These are phyloP conservation scores for Mucor velutinosus DNA, from an alignment of 371 early-diverging fungal species.

Conservation along the genomic window DNA sequence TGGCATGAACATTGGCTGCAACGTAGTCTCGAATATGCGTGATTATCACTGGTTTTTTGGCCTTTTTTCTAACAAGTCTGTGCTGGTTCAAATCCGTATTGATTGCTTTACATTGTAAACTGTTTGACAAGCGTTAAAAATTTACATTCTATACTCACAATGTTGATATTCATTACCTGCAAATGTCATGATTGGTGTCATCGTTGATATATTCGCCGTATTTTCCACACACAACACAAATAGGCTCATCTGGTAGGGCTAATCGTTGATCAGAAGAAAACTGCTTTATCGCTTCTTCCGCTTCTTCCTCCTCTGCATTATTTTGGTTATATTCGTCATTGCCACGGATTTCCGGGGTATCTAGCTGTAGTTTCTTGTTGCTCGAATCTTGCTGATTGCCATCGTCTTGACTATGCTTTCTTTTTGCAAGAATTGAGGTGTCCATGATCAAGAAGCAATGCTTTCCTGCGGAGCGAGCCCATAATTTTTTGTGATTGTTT, in stretches of 20 bases:
- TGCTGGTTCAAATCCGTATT: constrained; percentile 36
- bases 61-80: neutral
- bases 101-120: constrained; percentile 48
- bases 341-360: neutral
- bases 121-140: constrained; percentile 3
- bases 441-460: neutral
- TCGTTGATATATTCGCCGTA: constrained; percentile 59
- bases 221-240: constrained; percentile 55
- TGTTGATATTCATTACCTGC: constrained; percentile 36
- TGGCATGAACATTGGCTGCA: constrained; percentile 44
- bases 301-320: neutral
- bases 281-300: constrained; percentile 23
- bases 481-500: neutral
- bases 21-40: constrained; percentile 20
- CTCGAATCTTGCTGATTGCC: neutral
- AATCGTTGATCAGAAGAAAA: constrained; percentile 43
- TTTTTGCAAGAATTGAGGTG: neutral
- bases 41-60: neutral
- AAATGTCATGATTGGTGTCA: constrained; percentile 49
- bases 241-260: constrained; percentile 39
- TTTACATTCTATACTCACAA: neutral
- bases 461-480: neutral
- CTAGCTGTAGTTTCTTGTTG: neutral
- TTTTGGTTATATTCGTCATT: neutral
- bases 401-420: neutral